A percentile compares a stretch with the other conserved stretches of the same genome.
Evolutionary conservation across 257 asterid genomes (phyloP).

Genomic region (Solanum bukasovii): DNA sequence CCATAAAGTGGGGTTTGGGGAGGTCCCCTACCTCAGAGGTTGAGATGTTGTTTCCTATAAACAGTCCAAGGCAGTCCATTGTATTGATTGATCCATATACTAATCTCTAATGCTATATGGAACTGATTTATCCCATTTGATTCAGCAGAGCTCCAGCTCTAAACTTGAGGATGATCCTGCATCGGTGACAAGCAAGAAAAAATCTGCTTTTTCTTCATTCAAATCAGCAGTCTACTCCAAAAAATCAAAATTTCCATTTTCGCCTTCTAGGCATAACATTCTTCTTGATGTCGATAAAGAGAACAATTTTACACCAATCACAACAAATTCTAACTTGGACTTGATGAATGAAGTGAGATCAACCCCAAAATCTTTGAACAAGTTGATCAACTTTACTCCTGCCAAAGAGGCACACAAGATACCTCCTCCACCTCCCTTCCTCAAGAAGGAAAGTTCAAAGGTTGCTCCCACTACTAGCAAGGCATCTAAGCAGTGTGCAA

Average conservation of each 20-base stretch:
- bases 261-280: constrained; percentile 36
- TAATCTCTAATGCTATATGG: background rate
- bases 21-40: background rate
- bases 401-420: constrained; percentile 31
- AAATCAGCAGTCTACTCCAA: constrained; percentile 39
- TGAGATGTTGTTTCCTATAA: background rate
- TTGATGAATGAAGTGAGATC: constrained; percentile 16
- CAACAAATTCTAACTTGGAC: constrained; percentile 18
- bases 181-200: constrained; percentile 45
- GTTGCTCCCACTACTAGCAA: constrained; percentile 7
- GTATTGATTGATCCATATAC: background rate
- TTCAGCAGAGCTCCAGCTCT: constrained; percentile 27
- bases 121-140: background rate
- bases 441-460: constrained; percentile 25
- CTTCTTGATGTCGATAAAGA: constrained; percentile 39
- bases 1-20: background rate
- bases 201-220: constrained; percentile 33
- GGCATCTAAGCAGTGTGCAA: constrained; percentile 22
- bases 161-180: constrained; percentile 22
- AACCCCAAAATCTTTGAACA: constrained; percentile 39
- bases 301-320: constrained; percentile 13
- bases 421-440: constrained; percentile 14
- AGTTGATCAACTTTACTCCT: constrained; percentile 35
- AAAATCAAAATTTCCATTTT: constrained; percentile 21
- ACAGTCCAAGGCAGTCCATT: background rate